Conservation (phyloP, 768 basidiomycete species). For the Psilocybe cubensis region DNA sequence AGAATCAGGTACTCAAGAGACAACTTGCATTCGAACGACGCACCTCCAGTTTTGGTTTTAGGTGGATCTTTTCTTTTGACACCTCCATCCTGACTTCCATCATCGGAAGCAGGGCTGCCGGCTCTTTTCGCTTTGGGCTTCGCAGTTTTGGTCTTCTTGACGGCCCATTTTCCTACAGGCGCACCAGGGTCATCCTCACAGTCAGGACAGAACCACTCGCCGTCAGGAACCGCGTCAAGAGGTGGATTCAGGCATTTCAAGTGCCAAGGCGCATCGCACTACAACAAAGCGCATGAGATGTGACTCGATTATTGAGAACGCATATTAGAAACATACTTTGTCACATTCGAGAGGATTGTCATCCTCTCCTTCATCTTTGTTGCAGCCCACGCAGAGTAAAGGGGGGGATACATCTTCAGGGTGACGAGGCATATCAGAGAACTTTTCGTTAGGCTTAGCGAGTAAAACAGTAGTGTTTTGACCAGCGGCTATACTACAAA, state of each 20-base stretch:
- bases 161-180: constrained; percentile 46
- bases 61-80: constrained; percentile 22
- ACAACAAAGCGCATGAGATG: not conserved
- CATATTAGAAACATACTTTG: constrained; percentile 57
- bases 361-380: constrained; percentile 70
- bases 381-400: constrained; percentile 72
- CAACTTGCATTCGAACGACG: not conserved
- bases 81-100: constrained; percentile 16
- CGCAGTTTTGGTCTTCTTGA: constrained; percentile 27
- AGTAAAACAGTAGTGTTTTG: constrained; percentile 89
- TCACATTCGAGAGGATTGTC: constrained; percentile 87
- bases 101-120: constrained; percentile 18
- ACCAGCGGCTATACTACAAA: constrained; percentile 73
- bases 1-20: not conserved
- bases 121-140: constrained; percentile 28
- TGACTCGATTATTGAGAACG: constrained; percentile 1
- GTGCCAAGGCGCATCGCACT: constrained; percentile 94
- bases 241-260: constrained; percentile 82
- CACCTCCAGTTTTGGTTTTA: constrained; percentile 21
- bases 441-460: constrained; percentile 71
- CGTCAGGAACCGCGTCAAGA: constrained; percentile 75
- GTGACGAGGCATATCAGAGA: constrained; percentile 80
- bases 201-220: constrained; percentile 90
- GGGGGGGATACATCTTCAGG: constrained; percentile 74
- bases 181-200: constrained; percentile 66